Percentiles rank a stretch among this genome's conserved stretches.
Evolutionary conservation across 352 stramenopile genomes (phyloP).

Genomic region (Phytophthora niederhauseri): DNA sequence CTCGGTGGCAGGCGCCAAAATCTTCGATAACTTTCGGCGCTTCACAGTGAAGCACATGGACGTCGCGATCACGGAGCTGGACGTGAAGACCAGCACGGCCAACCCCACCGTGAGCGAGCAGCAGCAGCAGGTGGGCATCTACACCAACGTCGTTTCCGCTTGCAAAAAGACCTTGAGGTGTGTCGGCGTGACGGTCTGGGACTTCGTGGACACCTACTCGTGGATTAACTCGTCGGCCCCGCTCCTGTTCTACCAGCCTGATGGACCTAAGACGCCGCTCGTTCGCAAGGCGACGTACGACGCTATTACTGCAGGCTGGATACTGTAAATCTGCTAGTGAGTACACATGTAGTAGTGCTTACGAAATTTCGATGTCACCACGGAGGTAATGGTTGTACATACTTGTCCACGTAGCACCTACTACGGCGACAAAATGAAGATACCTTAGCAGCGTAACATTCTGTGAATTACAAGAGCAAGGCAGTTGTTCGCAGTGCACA

Average conservation of each 20-base stretch:
- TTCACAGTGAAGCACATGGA: slow-evolving; percentile 34
- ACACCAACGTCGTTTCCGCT: slow-evolving; percentile 34
- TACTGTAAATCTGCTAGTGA: slow-evolving; percentile 14
- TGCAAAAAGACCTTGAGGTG: slow-evolving; percentile 38
- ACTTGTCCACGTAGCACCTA: neutral
- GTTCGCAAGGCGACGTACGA: slow-evolving; percentile 39
- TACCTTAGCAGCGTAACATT: too few relatives aligned
- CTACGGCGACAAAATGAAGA: too few relatives aligned
- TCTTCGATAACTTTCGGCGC: slow-evolving; percentile 36
- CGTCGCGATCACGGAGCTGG: slow-evolving; percentile 38
- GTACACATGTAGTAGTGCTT: neutral
- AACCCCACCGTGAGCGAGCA: slow-evolving; percentile 32
- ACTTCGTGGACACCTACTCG: slow-evolving; percentile 41
- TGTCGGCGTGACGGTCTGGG: slow-evolving; percentile 31
- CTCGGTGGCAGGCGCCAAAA: slow-evolving; percentile 21
- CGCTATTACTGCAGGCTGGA: slow-evolving; percentile 33
- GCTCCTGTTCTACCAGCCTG: slow-evolving; percentile 38
- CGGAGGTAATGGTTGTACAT: neutral
- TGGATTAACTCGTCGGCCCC: slow-evolving; percentile 25
- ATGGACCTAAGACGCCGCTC: slow-evolving; percentile 28
- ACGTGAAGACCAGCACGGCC: slow-evolving; percentile 33
- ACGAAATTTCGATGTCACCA: neutral
- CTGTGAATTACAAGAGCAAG: too few relatives aligned
- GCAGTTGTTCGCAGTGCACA: neutral
- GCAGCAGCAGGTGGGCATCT: slow-evolving; percentile 34